phyloP scores from a whole-genome alignment of 106 monocot genomes.

The Apostasia shenzhenica region DNA sequence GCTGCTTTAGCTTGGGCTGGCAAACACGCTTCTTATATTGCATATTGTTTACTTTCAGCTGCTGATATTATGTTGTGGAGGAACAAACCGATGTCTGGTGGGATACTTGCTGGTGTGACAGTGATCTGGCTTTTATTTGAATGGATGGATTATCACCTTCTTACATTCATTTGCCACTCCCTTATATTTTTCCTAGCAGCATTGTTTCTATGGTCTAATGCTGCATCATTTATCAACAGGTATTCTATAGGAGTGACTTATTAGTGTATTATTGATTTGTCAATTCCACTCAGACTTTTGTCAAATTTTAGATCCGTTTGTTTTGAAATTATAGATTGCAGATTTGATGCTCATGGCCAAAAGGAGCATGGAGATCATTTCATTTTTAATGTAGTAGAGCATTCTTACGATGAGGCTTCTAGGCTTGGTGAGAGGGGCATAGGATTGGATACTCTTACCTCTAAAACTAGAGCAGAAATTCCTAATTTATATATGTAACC shows the following conservation, averaged over 20 bases:
- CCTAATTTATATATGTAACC: too few relatives aligned
- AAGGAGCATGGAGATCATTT: too few relatives aligned
- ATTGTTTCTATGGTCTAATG: slow-evolving; percentile 63
- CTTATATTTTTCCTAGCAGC: slow-evolving; percentile 39
- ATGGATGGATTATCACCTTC: slow-evolving; percentile 58
- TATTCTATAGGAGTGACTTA: neutral
- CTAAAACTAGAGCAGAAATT: too few relatives aligned
- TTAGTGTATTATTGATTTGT: neutral
- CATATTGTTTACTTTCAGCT: slow-evolving; percentile 24
- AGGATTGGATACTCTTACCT: too few relatives aligned
- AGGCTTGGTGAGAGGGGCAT: too few relatives aligned
- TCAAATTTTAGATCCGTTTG: neutral
- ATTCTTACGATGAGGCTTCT: too few relatives aligned
- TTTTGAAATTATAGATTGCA: too few relatives aligned
- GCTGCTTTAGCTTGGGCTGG: too few relatives aligned
- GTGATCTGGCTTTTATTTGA: slow-evolving; percentile 74
- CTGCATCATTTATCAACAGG: slow-evolving; percentile 52
- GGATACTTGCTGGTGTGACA: slow-evolving; percentile 51
- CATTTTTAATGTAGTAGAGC: too few relatives aligned
- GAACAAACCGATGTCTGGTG: slow-evolving; percentile 51
- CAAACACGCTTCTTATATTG: too few relatives aligned
- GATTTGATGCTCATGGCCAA: too few relatives aligned
- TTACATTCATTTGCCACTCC: slow-evolving; percentile 58
- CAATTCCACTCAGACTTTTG: neutral
- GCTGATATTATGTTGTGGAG: slow-evolving; percentile 72